A percentile compares a stretch with the other conserved stretches of the same genome.
phyloP scores from a whole-genome alignment of 345 rosid genomes.

The Rhodamnia argentea region DNA sequence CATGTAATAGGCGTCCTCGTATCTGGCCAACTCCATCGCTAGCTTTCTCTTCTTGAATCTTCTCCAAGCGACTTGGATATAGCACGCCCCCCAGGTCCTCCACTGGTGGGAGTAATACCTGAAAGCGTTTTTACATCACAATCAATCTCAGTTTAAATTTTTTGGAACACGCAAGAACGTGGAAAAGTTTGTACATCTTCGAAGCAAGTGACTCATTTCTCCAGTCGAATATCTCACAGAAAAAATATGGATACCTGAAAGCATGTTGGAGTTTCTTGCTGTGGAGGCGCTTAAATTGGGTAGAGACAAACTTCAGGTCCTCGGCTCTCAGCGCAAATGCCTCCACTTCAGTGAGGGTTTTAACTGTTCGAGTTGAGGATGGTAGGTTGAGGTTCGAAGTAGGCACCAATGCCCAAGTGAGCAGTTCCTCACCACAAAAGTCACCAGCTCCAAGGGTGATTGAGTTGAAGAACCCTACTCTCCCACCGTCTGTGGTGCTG shows the following conservation, averaged over 20 bases:
- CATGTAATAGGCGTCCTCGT: constrained; percentile 26
- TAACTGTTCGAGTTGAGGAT: constrained; percentile 60
- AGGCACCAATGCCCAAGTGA: constrained; percentile 78
- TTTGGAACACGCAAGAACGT: not conserved
- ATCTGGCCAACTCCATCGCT: constrained; percentile 54
- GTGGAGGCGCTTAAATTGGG: constrained; percentile 75
- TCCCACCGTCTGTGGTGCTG: constrained; percentile 79
- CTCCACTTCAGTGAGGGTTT: constrained; percentile 51
- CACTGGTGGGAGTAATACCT: constrained; percentile 93
- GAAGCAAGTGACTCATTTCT: not conserved
- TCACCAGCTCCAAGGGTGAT: constrained; percentile 64
- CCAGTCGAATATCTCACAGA: not conserved
- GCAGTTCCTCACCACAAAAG: constrained; percentile 83
- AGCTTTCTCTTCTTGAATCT: constrained; percentile 44
- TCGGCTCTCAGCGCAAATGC: constrained; percentile 70
- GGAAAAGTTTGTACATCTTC: not conserved
- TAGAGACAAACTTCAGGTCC: constrained; percentile 68
- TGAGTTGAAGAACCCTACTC: constrained; percentile 70
- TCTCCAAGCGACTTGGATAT: constrained; percentile 72
- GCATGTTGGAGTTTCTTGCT: constrained; percentile 90
- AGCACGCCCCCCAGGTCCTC: constrained; percentile 83
- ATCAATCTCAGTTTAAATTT: not conserved
- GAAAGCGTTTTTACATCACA: constrained; percentile 10
- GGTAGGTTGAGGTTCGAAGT: constrained; percentile 42
- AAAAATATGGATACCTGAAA: constrained; percentile 42